Base-by-base conservation (phyloP, 139 green algal species). In the Chlorella ohadii region DNA sequence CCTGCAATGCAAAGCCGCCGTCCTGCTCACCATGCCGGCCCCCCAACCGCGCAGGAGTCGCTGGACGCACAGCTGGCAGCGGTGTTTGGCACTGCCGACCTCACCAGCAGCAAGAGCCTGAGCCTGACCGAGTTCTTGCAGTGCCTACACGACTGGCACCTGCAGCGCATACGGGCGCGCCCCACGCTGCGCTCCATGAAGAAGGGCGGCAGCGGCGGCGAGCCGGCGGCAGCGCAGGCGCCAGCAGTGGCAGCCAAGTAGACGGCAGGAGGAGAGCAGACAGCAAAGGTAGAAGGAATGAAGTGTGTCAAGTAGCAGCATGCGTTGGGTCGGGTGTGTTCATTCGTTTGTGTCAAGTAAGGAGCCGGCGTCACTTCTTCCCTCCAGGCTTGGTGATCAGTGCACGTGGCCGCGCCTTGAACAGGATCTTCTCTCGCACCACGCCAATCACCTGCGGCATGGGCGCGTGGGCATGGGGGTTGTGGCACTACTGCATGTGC, bases 81-180 rank as follows among this genome's bases (percentile, higher is more conserved):
- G 74, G 94, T 98, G 44, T 99, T 99, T 92, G 95, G 96, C 41
- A 97, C 94, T 0, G 92, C 91, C 27, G 95, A 98, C 91, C 90
- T 96, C 2, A 97, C 97, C 91, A 94, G 87, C 84, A 92, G 92
- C 59, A 97, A 97, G 83, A 94, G 95, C 16, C 87, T 99, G 0
- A 94, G 92, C 15, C 90, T 99, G 28, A 96, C 93, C 6, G 94
- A 99, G 88, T 99, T 98, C 85, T 79, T 99, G 70, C 67, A 91
- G 64, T 93, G 92, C 87, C 67, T 98, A 41, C 92, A 97, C 78
- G 77, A 88, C 20, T 92, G 89, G 80, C 89, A 94, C 79, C 86
- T 96, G 51, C 94, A 94, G 86, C 90, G 93, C 82, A 87, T 95
- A 31, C 78, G 89, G 25, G 93, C 90, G 70, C 55, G 86, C 34